phyloP scores from a whole-genome alignment of 202 grass and related monocot species.

The Dendrocalamus latiflorus region DNA sequence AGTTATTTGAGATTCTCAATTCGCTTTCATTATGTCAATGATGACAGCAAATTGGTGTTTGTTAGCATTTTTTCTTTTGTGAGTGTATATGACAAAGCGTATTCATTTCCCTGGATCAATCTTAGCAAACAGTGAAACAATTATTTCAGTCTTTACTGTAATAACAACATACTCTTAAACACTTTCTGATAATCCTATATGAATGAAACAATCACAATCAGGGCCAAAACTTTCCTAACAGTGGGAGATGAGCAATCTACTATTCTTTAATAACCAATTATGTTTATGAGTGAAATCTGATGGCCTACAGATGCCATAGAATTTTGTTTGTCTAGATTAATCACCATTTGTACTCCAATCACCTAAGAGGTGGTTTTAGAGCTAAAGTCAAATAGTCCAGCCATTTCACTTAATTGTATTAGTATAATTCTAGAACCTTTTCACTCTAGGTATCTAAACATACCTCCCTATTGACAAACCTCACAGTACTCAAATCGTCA shows the following conservation, averaged over 20 bases:
- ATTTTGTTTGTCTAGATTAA: background rate
- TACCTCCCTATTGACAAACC: background rate
- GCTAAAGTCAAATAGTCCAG: background rate
- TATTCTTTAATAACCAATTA: background rate
- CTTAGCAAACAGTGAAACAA: background rate
- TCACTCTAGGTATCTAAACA: background rate
- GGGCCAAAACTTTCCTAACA: background rate
- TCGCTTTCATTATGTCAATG: background rate
- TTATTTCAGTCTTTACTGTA: background rate
- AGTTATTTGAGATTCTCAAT: too few relatives aligned
- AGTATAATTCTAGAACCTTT: background rate
- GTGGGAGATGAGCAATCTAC: background rate
- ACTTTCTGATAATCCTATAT: too few relatives aligned
- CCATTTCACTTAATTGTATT: background rate
- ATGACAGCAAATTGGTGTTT: background rate
- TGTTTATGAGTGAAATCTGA: background rate
- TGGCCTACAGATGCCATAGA: background rate
- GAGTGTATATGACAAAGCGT: background rate
- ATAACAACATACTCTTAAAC: too few relatives aligned
- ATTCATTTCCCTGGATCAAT: background rate
- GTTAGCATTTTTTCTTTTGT: background rate
- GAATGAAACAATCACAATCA: too few relatives aligned
- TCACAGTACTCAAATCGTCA: background rate
- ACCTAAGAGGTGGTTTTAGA: background rate
- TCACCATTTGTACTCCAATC: background rate